Evolutionary conservation across 768 basidiomycete species (phyloP).

Genomic region (Phaeotremella fagi): DNA sequence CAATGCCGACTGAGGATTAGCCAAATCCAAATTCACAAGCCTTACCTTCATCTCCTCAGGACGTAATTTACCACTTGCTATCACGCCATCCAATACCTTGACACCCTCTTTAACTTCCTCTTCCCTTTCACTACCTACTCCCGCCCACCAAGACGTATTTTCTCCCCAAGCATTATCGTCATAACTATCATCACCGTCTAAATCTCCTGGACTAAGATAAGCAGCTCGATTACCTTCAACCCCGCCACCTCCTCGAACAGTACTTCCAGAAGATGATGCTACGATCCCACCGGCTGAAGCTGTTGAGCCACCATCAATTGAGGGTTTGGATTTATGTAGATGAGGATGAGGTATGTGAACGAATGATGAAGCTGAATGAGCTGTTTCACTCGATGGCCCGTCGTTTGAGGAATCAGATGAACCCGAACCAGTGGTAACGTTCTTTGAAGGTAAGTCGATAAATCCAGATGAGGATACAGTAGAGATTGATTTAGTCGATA

Average conservation of each 20-base stretch:
- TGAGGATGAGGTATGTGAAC: constrained; percentile 30
- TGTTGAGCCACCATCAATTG: neutral
- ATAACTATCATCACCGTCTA: constrained; percentile 55
- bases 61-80: constrained; percentile 21
- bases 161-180: constrained; percentile 39
- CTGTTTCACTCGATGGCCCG: neutral
- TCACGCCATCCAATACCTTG: constrained; percentile 50
- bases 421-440: neutral
- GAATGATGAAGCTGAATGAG: constrained; percentile 13
- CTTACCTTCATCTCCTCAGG: constrained; percentile 20
- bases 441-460: constrained; percentile 16
- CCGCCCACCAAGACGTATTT: constrained; percentile 60
- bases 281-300: neutral
- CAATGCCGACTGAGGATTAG: constrained; percentile 57
- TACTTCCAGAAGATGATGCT: constrained; percentile 4
- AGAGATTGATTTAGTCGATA: constrained; percentile 20
- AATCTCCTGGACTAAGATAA: constrained; percentile 49
- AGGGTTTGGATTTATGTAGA: constrained; percentile 6
- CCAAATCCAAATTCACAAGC: constrained; percentile 6
- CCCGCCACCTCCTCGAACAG: neutral
- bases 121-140: constrained; percentile 56
- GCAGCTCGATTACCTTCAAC: constrained; percentile 10
- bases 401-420: neutral
- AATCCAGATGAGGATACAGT: constrained; percentile 20
- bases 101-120: constrained; percentile 61